phyloP scores from a whole-genome alignment of 306 rosid species.

The Oxytropis ochrocephala region DNA sequence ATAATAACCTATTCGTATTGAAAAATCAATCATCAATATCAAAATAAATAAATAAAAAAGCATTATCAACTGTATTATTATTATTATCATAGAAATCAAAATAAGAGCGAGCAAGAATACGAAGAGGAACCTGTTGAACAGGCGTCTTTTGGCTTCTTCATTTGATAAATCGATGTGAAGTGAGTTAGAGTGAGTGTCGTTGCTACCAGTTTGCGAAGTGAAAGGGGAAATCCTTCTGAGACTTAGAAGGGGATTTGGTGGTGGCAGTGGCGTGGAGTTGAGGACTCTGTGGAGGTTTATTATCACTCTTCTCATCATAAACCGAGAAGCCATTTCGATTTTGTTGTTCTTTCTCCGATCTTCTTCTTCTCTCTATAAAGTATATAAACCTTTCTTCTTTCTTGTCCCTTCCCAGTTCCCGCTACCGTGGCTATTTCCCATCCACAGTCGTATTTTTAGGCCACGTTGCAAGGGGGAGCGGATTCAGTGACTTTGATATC shows the following conservation, averaged over 20 bases:
- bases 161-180: conserved; percentile 54
- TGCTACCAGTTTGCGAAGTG: conserved; percentile 18
- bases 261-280: conserved; percentile 19
- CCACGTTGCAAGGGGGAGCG: no score
- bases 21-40: background rate
- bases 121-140: conserved; percentile 53
- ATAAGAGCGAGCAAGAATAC: background rate
- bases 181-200: conserved; percentile 16
- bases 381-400: background rate
- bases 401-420: background rate
- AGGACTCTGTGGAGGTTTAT: conserved; percentile 28
- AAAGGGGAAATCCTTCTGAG: conserved; percentile 10
- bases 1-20: conserved; percentile 36
- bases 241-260: background rate
- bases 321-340: conserved; percentile 31
- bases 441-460: background rate
- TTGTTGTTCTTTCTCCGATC: background rate
- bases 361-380: background rate
- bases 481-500: no score
- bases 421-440: conserved; percentile 12
- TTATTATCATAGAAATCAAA: background rate
- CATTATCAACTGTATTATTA: background rate
- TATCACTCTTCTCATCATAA: conserved; percentile 19
- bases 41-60: no score
- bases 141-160: conserved; percentile 65